These are phyloP conservation scores for Urtica urens DNA, from an alignment of 306 rosid genomes.

Conservation along the genomic window DNA sequence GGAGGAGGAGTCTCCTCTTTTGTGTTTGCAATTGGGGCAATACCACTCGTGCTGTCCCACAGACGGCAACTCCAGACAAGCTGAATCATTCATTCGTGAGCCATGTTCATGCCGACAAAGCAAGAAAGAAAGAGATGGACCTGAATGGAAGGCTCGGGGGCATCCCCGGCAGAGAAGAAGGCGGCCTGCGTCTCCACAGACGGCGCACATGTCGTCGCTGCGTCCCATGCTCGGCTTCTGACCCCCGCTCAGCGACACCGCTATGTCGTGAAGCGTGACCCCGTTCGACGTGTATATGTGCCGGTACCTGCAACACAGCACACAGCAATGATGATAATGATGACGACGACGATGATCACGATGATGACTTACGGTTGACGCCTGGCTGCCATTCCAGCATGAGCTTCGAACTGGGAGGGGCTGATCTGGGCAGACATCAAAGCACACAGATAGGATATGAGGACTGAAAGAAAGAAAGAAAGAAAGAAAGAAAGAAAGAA, in stretches of 20 bases:
- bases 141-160: slow-evolving; percentile 93
- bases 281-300: slow-evolving; percentile 94
- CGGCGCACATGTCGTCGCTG: slow-evolving; percentile 98
- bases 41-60: slow-evolving; percentile 72
- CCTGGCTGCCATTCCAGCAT: slow-evolving; percentile 99
- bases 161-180: slow-evolving; percentile 77
- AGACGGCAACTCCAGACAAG: slow-evolving; percentile 58
- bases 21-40: slow-evolving; percentile 72
- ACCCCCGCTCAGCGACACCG: slow-evolving; percentile 87
- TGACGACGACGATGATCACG: slow-evolving; percentile 10
- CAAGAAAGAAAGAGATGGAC: slow-evolving; percentile 21
- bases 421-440: slow-evolving; percentile 53
- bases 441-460: slow-evolving; percentile 5
- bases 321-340: slow-evolving; percentile 11
- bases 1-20: slow-evolving; percentile 52
- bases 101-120: neutral
- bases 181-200: slow-evolving; percentile 87
- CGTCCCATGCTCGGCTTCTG: slow-evolving; percentile 81
- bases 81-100: slow-evolving; percentile 20
- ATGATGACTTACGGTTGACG: slow-evolving; percentile 93
- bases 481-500: too few relatives aligned
- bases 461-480: too few relatives aligned
- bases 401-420: slow-evolving; percentile 99
- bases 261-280: slow-evolving; percentile 92
- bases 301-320: slow-evolving; percentile 69